phyloP scores from a whole-genome alignment of 257 asterid species.

The Nicotiana tomentosiformis region DNA sequence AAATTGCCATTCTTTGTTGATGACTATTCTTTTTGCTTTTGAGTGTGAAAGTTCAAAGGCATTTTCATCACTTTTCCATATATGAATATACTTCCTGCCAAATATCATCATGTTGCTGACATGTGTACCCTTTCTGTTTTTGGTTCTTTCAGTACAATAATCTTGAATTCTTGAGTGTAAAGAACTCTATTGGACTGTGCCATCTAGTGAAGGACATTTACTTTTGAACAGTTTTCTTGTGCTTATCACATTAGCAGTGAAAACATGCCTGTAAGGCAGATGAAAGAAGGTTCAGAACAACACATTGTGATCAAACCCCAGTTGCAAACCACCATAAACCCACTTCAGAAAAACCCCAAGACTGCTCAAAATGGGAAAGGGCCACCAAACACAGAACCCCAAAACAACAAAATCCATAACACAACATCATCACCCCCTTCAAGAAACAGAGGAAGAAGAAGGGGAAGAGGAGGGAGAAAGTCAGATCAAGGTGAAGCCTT shows the following conservation, averaged over 20 bases:
- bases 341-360: conserved; percentile 44
- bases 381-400: conserved; percentile 57
- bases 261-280: conserved; percentile 81
- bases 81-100: conserved; percentile 22
- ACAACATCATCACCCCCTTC: conserved; percentile 61
- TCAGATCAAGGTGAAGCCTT: conserved; percentile 71
- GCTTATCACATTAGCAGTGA: conserved; percentile 7
- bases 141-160: conserved; percentile 50
- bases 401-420: conserved; percentile 32
- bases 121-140: conserved; percentile 31
- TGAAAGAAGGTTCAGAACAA: conserved; percentile 69
- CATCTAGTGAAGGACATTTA: conserved; percentile 21
- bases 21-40: conserved; percentile 25
- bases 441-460: conserved; percentile 69
- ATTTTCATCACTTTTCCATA: conserved; percentile 35
- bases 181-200: conserved; percentile 17
- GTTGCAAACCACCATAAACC: conserved; percentile 38
- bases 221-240: conserved; percentile 7
- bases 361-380: conserved; percentile 54
- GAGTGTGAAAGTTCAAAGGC: conserved; percentile 49
- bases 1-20: conserved; percentile 16
- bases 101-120: conserved; percentile 47
- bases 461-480: conserved; percentile 80
- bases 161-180: conserved; percentile 33
- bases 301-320: conserved; percentile 65